Evolutionary conservation across 1,284 basidiomycete genomes (phyloP).

Genomic region (Mycena citricolor): DNA sequence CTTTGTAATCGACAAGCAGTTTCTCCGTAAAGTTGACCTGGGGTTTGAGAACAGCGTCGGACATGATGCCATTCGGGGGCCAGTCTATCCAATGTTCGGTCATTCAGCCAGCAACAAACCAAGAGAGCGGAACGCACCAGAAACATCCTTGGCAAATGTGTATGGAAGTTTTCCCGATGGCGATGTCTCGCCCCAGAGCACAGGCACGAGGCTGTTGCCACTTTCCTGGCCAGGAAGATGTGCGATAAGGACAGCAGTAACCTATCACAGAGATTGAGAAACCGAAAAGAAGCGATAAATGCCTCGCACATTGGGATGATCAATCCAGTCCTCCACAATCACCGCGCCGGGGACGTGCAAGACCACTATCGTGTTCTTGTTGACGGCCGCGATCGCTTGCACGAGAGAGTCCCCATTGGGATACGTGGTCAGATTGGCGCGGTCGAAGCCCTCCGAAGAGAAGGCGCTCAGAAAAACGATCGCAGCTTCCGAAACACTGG

Average conservation of each 20-base stretch:
- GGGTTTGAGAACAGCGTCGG: constrained; percentile 7
- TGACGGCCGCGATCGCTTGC: constrained; percentile 14
- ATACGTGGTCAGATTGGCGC: constrained; percentile 7
- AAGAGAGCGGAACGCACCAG: constrained; percentile 7
- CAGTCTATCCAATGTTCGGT: too few relatives aligned
- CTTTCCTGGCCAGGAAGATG: constrained; percentile 37
- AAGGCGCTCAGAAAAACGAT: constrained; percentile 20
- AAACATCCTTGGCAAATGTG: constrained; percentile 31
- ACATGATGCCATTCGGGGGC: constrained; percentile 11
- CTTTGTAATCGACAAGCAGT: constrained; percentile 16
- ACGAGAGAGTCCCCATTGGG: constrained; percentile 18
- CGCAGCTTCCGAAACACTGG: constrained; percentile 15
- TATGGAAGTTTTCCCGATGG: constrained; percentile 58
- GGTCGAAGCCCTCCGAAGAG: constrained; percentile 14
- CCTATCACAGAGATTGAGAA: too few relatives aligned
- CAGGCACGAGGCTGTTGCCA: constrained; percentile 39
- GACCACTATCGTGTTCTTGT: constrained; percentile 18
- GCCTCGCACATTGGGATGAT: constrained; percentile 12
- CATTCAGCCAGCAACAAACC: background rate
- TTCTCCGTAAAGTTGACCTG: constrained; percentile 15
- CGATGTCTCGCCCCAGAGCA: constrained; percentile 52
- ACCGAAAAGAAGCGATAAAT: too few relatives aligned
- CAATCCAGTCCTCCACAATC: constrained; percentile 16
- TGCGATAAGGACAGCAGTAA: constrained; percentile 13
- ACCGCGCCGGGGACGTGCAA: constrained; percentile 18